phyloP scores from a whole-genome alignment of 305 asterid species.

The Fraxinus xanthoxyloides region DNA sequence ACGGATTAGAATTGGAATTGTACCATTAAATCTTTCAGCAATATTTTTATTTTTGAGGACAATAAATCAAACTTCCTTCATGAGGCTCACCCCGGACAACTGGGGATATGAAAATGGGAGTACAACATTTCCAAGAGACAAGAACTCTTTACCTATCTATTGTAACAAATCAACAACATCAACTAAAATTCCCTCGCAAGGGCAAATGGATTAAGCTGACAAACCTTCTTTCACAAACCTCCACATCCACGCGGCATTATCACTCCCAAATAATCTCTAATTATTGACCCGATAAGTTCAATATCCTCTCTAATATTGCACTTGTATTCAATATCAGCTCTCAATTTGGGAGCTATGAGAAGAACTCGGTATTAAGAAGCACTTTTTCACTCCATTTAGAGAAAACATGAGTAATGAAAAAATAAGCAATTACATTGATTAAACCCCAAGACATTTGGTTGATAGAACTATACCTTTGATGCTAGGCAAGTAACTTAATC shows the following conservation, averaged over 20 bases:
- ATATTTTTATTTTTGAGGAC: background rate
- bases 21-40: background rate
- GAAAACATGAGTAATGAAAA: too few species aligned
- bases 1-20: background rate
- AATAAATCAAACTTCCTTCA: background rate
- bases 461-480: too few species aligned
- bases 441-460: too few species aligned
- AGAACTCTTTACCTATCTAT: background rate
- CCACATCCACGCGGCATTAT: background rate
- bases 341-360: background rate
- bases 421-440: too few species aligned
- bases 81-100: background rate
- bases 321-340: background rate
- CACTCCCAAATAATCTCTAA: background rate
- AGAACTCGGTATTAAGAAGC: background rate
- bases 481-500: too few species aligned
- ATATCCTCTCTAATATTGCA: background rate
- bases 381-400: background rate
- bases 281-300: background rate
- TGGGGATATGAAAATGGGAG: background rate
- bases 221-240: background rate
- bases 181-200: background rate
- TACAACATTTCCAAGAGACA: background rate
- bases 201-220: background rate
- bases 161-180: background rate